Evolutionary conservation across 352 stramenopile genomes (phyloP).

Genomic region (Phytophthora agathidicida): DNA sequence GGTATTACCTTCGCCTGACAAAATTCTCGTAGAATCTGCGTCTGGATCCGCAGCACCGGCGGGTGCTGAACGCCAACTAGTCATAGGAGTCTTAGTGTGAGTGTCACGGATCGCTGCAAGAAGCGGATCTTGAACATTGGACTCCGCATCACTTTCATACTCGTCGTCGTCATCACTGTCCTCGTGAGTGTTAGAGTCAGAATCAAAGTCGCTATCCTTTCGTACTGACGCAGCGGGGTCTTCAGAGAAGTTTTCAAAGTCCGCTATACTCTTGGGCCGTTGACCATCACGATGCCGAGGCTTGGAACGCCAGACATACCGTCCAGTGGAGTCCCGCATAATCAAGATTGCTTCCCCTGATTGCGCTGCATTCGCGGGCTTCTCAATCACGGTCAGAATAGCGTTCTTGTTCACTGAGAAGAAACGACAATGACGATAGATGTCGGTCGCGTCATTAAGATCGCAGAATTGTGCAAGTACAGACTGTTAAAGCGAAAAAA

Average conservation of each 20-base stretch:
- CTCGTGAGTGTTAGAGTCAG: constrained; percentile 20
- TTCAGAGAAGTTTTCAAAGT: constrained; percentile 70
- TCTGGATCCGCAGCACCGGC: constrained; percentile 16
- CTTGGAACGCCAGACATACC: constrained; percentile 83
- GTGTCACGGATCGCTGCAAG: constrained; percentile 70
- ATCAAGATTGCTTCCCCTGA: constrained; percentile 73
- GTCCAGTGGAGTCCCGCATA: constrained; percentile 76
- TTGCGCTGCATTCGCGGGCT: constrained; percentile 48
- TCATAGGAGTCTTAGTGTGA: constrained; percentile 62
- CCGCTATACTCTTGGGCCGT: constrained; percentile 55
- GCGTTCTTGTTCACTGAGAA: constrained; percentile 85
- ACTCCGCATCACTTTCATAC: constrained; percentile 38
- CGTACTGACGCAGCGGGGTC: constrained; percentile 23
- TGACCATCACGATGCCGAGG: constrained; percentile 64
- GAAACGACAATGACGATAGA: constrained; percentile 70
- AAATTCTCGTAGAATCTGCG: constrained; percentile 35
- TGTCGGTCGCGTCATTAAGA: constrained; percentile 44
- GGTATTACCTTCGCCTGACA: constrained; percentile 72
- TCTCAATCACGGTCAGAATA: constrained; percentile 83
- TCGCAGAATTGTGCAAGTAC: constrained; percentile 66
- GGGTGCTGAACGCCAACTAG: constrained; percentile 67
- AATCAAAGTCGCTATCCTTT: constrained; percentile 32
- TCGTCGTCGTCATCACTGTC: constrained; percentile 43
- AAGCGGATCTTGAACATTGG: constrained; percentile 49
- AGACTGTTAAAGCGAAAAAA: constrained; percentile 34